phyloP scores from a whole-genome alignment of 441 rosid genomes.

The Populus hybrid region DNA sequence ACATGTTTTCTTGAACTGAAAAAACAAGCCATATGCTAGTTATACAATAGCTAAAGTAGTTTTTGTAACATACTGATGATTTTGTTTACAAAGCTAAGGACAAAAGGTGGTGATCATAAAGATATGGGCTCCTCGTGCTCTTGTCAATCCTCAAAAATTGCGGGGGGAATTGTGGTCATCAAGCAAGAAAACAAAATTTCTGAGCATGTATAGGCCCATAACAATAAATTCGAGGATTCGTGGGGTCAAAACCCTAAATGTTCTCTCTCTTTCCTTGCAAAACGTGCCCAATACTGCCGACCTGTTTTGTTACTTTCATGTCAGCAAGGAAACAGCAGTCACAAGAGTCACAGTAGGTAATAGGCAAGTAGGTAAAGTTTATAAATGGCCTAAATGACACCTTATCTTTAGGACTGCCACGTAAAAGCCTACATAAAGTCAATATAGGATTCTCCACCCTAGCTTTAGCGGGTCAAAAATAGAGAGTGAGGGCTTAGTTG shows the following conservation, averaged over 20 bases:
- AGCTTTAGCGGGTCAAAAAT: neutral
- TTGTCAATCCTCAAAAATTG: neutral
- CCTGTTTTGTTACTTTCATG: constrained; percentile 52
- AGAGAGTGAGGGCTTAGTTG: neutral
- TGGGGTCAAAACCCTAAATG: constrained; percentile 27
- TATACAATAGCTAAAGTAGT: neutral
- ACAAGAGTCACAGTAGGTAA: constrained; percentile 15
- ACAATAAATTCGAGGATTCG: constrained; percentile 16
- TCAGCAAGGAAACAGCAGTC: constrained; percentile 34
- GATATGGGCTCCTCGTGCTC: neutral
- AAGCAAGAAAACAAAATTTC: neutral
- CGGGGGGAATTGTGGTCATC: neutral
- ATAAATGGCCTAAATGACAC: neutral
- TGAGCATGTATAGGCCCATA: neutral
- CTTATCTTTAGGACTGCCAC: neutral
- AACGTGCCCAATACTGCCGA: constrained; percentile 31
- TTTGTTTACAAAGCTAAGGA: neutral
- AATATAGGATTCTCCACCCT: neutral
- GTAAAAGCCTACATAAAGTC: neutral
- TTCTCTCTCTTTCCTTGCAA: constrained; percentile 17
- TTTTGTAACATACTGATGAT: neutral
- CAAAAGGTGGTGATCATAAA: neutral
- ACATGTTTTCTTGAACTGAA: neutral
- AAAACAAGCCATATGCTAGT: neutral
- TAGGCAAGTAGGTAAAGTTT: neutral